These are phyloP conservation scores for Ceratopteris richardii DNA, from an alignment of 75 land plant species.

Conservation along the genomic window DNA sequence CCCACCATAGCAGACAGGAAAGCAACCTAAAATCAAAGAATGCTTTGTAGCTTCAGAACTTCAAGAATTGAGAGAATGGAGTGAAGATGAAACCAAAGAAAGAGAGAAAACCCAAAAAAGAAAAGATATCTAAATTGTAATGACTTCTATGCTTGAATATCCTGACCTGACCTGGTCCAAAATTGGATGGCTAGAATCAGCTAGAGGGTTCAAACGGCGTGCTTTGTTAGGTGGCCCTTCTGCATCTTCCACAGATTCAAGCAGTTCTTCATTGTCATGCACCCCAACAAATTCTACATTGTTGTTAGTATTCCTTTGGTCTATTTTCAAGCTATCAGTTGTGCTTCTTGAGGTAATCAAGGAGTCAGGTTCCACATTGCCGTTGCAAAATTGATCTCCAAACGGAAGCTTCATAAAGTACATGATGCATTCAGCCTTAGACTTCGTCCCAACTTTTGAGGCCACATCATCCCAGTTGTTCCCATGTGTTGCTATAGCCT, in stretches of 20 bases:
- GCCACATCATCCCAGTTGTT: constrained; percentile 93
- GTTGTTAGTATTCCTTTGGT: constrained; percentile 4
- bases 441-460: constrained; percentile 64
- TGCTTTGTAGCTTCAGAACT: neutral
- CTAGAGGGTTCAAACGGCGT: constrained; percentile 54
- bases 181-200: constrained; percentile 88
- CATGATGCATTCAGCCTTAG: constrained; percentile 68
- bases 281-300: neutral
- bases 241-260: neutral
- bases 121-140: no score
- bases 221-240: constrained; percentile 28
- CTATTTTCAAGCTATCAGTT: neutral
- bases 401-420: constrained; percentile 92
- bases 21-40: constrained; percentile 58
- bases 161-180: constrained; percentile 79
- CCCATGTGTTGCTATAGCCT: constrained; percentile 62
- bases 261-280: constrained; percentile 6
- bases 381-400: constrained; percentile 59
- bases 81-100: no score
- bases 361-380: no score
- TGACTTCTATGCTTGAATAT: neutral
- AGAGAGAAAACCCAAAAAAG: no score
- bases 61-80: no score
- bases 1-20: constrained; percentile 52
- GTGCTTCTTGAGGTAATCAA: no score